phyloP scores from a whole-genome alignment of 176 grass and related monocot genomes.

The Melocanna baccifera region DNA sequence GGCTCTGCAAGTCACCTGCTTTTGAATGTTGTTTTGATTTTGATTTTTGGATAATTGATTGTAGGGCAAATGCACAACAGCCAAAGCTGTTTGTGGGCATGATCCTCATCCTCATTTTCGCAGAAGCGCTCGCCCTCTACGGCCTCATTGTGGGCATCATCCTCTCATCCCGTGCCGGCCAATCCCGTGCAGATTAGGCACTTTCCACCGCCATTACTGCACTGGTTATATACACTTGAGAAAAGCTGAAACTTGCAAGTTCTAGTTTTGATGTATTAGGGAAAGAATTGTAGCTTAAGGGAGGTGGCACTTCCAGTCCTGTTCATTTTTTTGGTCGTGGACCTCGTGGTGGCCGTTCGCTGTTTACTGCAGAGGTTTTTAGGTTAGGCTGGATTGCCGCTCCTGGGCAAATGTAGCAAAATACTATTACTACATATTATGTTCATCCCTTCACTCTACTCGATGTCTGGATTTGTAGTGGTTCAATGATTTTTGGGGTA shows the following conservation, averaged over 20 bases:
- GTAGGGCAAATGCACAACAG: conserved; percentile 76
- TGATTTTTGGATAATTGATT: not conserved
- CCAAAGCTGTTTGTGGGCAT: conserved; percentile 78
- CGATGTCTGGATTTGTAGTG: not conserved
- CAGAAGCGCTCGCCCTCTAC: conserved; percentile 69
- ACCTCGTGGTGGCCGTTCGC: conserved; percentile 15
- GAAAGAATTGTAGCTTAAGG: conserved; percentile 33
- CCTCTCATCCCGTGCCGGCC: conserved; percentile 71
- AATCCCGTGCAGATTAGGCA: conserved; percentile 65
- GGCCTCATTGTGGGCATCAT: conserved; percentile 82
- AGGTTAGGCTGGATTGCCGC: conserved; percentile 39
- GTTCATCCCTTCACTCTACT: not conserved
- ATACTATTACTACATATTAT: conserved; percentile 43
- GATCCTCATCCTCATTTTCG: conserved; percentile 88
- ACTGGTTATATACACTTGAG: conserved; percentile 35
- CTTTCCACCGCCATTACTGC: not conserved
- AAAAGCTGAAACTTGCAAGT: conserved; percentile 26
- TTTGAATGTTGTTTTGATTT: not conserved
- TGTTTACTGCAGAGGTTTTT: conserved; percentile 38
- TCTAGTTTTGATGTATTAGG: conserved; percentile 53
- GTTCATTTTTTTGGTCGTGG: conserved; percentile 9
- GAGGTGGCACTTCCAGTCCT: conserved; percentile 38
- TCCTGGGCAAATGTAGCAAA: conserved; percentile 41
- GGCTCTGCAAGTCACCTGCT: not conserved
- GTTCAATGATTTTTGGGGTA: no score